Evolutionary conservation across 1,139 yeast genomes (phyloP).

Genomic region (Sugiyamaella grinbergsii): DNA sequence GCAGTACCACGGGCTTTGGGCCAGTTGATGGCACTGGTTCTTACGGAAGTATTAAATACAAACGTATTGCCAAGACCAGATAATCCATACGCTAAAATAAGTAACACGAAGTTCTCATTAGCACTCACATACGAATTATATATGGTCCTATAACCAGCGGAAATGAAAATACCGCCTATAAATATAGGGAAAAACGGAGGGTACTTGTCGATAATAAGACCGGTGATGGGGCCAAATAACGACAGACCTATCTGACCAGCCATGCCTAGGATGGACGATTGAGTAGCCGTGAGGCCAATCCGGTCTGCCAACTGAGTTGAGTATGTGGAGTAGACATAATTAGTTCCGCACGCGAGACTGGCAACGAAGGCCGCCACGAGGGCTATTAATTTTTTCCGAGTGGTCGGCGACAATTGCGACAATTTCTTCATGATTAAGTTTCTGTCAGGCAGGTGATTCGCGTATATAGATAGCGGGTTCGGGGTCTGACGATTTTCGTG

Average conservation of each 20-base stretch:
- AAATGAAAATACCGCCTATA: constrained; percentile 36
- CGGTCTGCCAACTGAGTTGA: constrained; percentile 61
- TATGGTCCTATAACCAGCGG: constrained; percentile 35
- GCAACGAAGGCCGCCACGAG: constrained; percentile 35
- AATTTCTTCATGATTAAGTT: constrained; percentile 12
- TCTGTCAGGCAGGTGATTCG: not conserved
- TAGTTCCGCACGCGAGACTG: constrained; percentile 59
- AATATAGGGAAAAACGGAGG: constrained; percentile 53
- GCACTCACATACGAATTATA: constrained; percentile 33
- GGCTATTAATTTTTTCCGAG: constrained; percentile 25
- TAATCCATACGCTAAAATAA: constrained; percentile 35
- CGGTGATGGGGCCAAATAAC: constrained; percentile 59
- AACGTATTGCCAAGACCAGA: constrained; percentile 42
- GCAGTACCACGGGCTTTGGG: constrained; percentile 42
- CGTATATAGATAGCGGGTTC: not conserved
- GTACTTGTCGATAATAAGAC: constrained; percentile 55
- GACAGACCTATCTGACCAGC: constrained; percentile 61
- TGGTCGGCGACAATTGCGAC: constrained; percentile 9
- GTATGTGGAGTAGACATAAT: constrained; percentile 60
- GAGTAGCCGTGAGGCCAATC: constrained; percentile 55
- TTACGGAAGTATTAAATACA: constrained; percentile 41
- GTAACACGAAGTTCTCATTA: constrained; percentile 24
- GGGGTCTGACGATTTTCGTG: too few relatives aligned
- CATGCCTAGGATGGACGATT: constrained; percentile 56
- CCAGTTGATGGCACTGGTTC: constrained; percentile 43